phyloP scores from a whole-genome alignment of 2,329 filamentous ascomycete genomes.

The Ophiostoma ulmi region DNA sequence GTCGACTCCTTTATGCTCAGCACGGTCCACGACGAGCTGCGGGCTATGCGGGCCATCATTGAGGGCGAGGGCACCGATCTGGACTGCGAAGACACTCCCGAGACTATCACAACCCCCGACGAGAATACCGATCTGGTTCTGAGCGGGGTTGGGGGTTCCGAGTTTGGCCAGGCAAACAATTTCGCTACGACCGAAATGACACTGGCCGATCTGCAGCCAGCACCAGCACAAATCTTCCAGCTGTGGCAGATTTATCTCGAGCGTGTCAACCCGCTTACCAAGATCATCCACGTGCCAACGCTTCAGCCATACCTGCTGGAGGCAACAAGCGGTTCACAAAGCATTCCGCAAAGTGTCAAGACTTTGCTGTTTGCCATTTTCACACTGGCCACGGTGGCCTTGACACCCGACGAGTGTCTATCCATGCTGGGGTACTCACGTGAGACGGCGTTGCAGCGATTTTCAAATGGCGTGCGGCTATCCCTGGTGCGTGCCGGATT shows the following conservation, averaged over 20 bases:
- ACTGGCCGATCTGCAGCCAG: conserved; percentile 55
- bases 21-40: conserved; percentile 53
- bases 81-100: conserved; percentile 40
- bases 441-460: conserved; percentile 47
- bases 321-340: conserved; percentile 52
- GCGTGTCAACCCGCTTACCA: conserved; percentile 68
- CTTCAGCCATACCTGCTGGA: conserved; percentile 61
- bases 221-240: conserved; percentile 59
- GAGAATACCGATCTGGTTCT: conserved; percentile 50
- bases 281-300: conserved; percentile 66
- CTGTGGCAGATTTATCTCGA: conserved; percentile 73
- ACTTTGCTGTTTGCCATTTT: conserved; percentile 63
- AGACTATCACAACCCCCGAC: conserved; percentile 45
- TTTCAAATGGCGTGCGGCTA: conserved; percentile 47
- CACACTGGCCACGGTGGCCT: conserved; percentile 52
- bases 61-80: conserved; percentile 49
- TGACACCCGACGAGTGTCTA: conserved; percentile 52
- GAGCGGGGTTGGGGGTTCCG: conserved; percentile 27
- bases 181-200: conserved; percentile 36
- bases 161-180: conserved; percentile 31
- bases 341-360: conserved; percentile 54
- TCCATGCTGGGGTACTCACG: conserved; percentile 48
- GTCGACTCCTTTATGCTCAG: conserved; percentile 53
- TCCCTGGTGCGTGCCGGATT: conserved; percentile 52
- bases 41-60: conserved; percentile 55